A percentile compares a stretch with the other conserved stretches of the same genome.
These are phyloP conservation scores for Trichoderma sp. DNA, from an alignment of 2,329 filamentous ascomycete species.

Conservation along the genomic window DNA sequence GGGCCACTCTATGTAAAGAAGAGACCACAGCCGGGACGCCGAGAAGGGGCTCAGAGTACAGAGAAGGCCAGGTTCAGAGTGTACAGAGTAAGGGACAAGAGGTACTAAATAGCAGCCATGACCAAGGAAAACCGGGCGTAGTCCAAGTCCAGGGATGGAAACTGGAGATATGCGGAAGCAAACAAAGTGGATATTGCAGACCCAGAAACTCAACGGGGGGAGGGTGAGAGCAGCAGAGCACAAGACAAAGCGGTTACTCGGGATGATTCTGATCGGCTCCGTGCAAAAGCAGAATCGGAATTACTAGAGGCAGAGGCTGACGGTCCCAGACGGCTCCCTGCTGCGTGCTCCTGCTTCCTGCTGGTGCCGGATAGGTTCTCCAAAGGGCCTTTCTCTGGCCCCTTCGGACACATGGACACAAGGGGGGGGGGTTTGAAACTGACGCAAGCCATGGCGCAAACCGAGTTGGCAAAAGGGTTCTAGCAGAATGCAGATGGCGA, in stretches of 20 bases:
- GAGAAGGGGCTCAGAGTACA: background rate
- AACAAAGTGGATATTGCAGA: background rate
- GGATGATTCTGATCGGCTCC: background rate
- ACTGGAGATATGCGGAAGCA: background rate
- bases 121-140: background rate
- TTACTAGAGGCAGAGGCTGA: too few species aligned
- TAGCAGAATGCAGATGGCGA: background rate
- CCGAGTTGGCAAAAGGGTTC: background rate
- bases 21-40: background rate
- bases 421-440: slow-evolving; percentile 3
- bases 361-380: background rate
- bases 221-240: background rate
- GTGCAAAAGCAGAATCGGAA: background rate
- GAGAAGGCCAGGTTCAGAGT: background rate
- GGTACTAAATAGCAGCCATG: background rate
- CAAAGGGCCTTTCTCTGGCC: background rate
- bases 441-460: slow-evolving; percentile 17
- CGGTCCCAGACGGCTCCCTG: background rate
- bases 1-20: background rate
- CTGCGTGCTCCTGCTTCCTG: slow-evolving; percentile 8
- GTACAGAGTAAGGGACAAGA: background rate
- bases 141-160: slow-evolving; percentile 2
- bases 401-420: background rate
- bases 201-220: background rate
- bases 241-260: slow-evolving; percentile 2